Percentiles rank a stretch among this genome's conserved stretches.
Conservation (phyloP, 371 early-diverging fungal species). For the Mucor piriformis region DNA sequence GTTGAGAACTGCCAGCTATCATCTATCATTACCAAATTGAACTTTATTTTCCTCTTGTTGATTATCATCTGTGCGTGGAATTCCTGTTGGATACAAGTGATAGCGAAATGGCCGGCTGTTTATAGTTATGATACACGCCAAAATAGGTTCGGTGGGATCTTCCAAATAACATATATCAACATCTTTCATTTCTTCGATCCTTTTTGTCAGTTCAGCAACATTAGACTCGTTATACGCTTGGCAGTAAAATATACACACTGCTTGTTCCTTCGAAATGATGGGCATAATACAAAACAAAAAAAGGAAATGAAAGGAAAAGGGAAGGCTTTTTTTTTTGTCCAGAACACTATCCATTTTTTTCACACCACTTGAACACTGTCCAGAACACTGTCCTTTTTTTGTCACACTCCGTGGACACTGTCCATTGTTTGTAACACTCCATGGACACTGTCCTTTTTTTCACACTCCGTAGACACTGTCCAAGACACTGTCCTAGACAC, state of each 20-base stretch:
- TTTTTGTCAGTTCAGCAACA: constrained; percentile 21
- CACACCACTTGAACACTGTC: too few species aligned
- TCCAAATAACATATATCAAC: constrained; percentile 23
- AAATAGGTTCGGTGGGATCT: constrained; percentile 19
- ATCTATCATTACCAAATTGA: constrained; percentile 14
- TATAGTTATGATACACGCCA: constrained; percentile 17
- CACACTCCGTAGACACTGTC: too few species aligned
- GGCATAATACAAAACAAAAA: constrained; percentile 19
- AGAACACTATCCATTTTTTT: too few species aligned
- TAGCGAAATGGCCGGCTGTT: constrained; percentile 25
- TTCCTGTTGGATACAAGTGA: constrained; percentile 24
- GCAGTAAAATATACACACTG: constrained; percentile 25
- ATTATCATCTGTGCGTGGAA: constrained; percentile 21
- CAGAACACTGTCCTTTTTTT: too few species aligned
- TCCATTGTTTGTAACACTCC: too few species aligned
- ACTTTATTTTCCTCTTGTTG: constrained; percentile 22
- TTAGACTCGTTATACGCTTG: constrained; percentile 23
- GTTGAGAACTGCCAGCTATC: too few species aligned
- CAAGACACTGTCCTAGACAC: too few species aligned
- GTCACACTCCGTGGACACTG: too few species aligned
- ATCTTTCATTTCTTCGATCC: constrained; percentile 12
- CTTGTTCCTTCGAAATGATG: constrained; percentile 22
- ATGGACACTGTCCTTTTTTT: too few species aligned
- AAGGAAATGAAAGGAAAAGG: constrained; percentile 1
- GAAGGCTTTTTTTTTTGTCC: too few species aligned